These are phyloP conservation scores for Rhynchosporium secalis DNA, from an alignment of 2,329 filamentous ascomycete species.

Conservation along the genomic window DNA sequence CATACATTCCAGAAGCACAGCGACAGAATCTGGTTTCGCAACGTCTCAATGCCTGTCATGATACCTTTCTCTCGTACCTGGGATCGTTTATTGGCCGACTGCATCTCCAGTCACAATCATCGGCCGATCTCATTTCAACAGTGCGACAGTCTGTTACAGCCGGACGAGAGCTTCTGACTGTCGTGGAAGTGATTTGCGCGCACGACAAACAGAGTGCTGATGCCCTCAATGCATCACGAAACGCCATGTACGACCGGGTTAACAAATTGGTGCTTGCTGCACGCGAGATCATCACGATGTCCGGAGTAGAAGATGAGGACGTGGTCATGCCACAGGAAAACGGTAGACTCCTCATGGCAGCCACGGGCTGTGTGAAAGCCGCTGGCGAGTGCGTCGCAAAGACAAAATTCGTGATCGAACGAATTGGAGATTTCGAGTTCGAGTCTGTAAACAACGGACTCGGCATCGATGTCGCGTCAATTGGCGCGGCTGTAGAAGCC, in stretches of 20 bases:
- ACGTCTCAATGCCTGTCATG: slow-evolving; percentile 76
- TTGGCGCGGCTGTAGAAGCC: slow-evolving; percentile 41
- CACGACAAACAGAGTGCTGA: slow-evolving; percentile 70
- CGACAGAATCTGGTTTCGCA: slow-evolving; percentile 80
- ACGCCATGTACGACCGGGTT: slow-evolving; percentile 77
- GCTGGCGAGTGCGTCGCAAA: slow-evolving; percentile 90
- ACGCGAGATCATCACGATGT: slow-evolving; percentile 71
- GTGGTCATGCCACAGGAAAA: slow-evolving; percentile 81
- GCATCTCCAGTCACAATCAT: slow-evolving; percentile 88
- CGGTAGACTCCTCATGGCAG: slow-evolving; percentile 71
- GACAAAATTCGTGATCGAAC: slow-evolving; percentile 80
- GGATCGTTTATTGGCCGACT: slow-evolving; percentile 89
- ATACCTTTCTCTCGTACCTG: slow-evolving; percentile 85
- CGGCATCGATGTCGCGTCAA: slow-evolving; percentile 49
- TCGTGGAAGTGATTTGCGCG: slow-evolving; percentile 80
- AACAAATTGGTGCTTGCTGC: slow-evolving; percentile 79
- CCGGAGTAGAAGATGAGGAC: slow-evolving; percentile 67
- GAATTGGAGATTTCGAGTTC: slow-evolving; percentile 88
- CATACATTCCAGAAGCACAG: slow-evolving; percentile 60
- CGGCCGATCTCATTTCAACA: slow-evolving; percentile 76
- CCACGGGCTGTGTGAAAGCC: slow-evolving; percentile 83
- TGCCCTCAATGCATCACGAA: slow-evolving; percentile 66
- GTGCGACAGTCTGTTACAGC: slow-evolving; percentile 83
- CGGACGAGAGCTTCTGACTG: slow-evolving; percentile 73
- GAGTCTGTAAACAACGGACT: slow-evolving; percentile 53